These are phyloP conservation scores for Ceratobasidium sp. DNA, from an alignment of 1,284 basidiomycete genomes.

Conservation along the genomic window DNA sequence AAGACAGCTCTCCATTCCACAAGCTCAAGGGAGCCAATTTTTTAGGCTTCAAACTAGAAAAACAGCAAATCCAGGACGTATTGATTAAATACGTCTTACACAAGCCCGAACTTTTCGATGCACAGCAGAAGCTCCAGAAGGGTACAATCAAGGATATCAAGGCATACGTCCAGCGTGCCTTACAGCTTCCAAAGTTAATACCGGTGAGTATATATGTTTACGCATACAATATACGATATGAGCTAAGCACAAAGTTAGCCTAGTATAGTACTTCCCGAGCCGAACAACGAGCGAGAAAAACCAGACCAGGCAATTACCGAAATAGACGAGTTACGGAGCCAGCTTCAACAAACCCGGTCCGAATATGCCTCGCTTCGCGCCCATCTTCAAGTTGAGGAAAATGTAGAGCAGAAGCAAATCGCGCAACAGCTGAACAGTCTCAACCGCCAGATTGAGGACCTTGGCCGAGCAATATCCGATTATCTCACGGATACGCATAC, in stretches of 20 bases:
- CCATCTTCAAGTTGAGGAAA: conserved; percentile 25
- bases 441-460: conserved; percentile 9
- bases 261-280: too few species aligned
- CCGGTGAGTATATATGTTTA: neutral
- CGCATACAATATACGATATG: too few species aligned
- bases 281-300: neutral
- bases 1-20: neutral
- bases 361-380: conserved; percentile 22
- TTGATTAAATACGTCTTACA: neutral
- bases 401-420: conserved; percentile 5
- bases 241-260: too few species aligned
- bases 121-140: neutral
- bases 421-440: neutral
- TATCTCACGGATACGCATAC: neutral
- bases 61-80: neutral
- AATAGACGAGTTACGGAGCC: neutral
- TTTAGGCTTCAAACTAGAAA: neutral
- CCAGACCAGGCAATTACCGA: neutral
- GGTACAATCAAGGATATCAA: neutral
- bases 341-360: neutral
- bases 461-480: neutral
- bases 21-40: neutral
- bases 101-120: neutral
- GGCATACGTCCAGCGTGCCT: neutral
- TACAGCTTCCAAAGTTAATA: neutral